Evolutionary conservation across 352 stramenopile species (phyloP).

Genomic region (Globisporangium megalacanthum): DNA sequence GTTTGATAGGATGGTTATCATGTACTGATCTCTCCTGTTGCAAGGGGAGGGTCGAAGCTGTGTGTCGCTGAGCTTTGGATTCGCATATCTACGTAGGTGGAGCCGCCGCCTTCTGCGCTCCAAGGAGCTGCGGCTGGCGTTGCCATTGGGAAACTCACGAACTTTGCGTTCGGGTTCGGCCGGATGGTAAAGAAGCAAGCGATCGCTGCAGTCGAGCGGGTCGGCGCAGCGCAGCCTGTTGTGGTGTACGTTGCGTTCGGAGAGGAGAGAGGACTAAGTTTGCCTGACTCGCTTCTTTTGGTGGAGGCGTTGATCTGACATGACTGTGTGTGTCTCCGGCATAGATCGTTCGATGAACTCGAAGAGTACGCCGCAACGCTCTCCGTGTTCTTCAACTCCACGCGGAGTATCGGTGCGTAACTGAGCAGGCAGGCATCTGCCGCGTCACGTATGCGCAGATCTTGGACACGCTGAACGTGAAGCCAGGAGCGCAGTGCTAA

Average conservation of each 20-base stretch:
- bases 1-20: neutral
- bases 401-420: slow-evolving; percentile 47
- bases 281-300: too few relatives aligned
- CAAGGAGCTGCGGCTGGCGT: slow-evolving; percentile 15
- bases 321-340: neutral
- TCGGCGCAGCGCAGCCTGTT: slow-evolving; percentile 48
- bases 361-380: slow-evolving; percentile 70
- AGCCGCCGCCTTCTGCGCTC: neutral
- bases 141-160: slow-evolving; percentile 70
- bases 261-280: neutral
- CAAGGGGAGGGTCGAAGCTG: too few relatives aligned
- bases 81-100: neutral
- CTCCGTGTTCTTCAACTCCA: slow-evolving; percentile 71
- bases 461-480: neutral
- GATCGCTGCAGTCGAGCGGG: slow-evolving; percentile 73
- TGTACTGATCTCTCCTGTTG: neutral
- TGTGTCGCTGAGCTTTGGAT: neutral
- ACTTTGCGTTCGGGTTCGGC: slow-evolving; percentile 75
- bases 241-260: slow-evolving; percentile 29
- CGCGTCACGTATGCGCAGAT: too few relatives aligned
- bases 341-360: slow-evolving; percentile 47
- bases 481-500: neutral
- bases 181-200: slow-evolving; percentile 85
- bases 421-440: too few relatives aligned
- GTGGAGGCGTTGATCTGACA: too few relatives aligned